phyloP scores from a whole-genome alignment of 768 basidiomycete genomes.

The Kondoa malvinella region DNA sequence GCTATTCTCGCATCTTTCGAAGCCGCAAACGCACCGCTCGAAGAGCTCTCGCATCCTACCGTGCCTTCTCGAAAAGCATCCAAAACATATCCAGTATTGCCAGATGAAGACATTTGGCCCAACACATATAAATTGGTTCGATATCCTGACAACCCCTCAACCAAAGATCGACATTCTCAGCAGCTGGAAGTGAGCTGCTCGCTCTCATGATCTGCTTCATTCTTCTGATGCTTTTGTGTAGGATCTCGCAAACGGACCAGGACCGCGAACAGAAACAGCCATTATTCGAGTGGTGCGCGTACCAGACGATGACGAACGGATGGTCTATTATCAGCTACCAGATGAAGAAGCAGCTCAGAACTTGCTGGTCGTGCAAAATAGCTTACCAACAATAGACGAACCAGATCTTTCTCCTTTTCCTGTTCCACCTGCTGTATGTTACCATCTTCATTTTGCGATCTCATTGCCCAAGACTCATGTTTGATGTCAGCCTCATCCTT shows the following conservation, averaged over 20 bases:
- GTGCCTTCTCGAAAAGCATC: conserved; percentile 58
- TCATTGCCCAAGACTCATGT: not conserved
- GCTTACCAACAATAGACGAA: conserved; percentile 12
- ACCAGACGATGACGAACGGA: conserved; percentile 14
- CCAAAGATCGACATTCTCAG: not conserved
- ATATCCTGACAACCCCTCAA: conserved; percentile 30
- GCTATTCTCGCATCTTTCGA: conserved; percentile 23
- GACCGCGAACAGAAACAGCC: conserved; percentile 8
- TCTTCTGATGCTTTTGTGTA: not conserved
- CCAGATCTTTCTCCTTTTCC: not conserved
- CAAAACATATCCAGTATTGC: conserved; percentile 65
- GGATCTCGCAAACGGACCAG: not conserved
- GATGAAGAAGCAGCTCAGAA: conserved; percentile 18
- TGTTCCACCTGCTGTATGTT: not conserved
- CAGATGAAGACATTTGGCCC: conserved; percentile 71
- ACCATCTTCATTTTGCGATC: not conserved
- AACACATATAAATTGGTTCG: conserved; percentile 36
- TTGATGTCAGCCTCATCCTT: conserved; percentile 16
- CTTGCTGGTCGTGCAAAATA: not conserved
- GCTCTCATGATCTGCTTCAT: not conserved
- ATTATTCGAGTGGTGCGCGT: conserved; percentile 17
- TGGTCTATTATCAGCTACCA: conserved; percentile 24
- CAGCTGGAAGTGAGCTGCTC: not conserved
- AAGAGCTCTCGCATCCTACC: conserved; percentile 53
- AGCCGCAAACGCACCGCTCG: conserved; percentile 18